Percentiles rank a stretch among this genome's conserved stretches.
These are phyloP conservation scores for Cytospora piceicola DNA, from an alignment of 2,329 filamentous ascomycete species.

Conservation along the genomic window DNA sequence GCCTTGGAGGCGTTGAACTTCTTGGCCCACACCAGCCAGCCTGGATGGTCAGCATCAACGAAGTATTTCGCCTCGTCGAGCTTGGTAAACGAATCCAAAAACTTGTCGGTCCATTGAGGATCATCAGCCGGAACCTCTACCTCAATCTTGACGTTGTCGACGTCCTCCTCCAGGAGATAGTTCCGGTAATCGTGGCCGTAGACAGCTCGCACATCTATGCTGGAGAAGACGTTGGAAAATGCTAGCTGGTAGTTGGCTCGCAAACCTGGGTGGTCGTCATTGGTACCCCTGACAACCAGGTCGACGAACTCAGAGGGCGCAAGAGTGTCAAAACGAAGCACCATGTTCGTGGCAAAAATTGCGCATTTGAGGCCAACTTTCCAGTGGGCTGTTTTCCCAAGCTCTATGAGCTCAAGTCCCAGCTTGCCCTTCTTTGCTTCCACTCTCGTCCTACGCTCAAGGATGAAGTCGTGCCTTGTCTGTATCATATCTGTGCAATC, in stretches of 20 bases:
- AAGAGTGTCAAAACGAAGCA: slow-evolving; percentile 87
- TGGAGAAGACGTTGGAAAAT: slow-evolving; percentile 76
- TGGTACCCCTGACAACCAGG: slow-evolving; percentile 78
- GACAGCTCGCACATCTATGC: slow-evolving; percentile 82
- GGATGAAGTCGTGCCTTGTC: slow-evolving; percentile 73
- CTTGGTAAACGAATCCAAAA: slow-evolving; percentile 76
- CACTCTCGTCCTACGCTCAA: slow-evolving; percentile 74
- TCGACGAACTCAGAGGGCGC: slow-evolving; percentile 82
- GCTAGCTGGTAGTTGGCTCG: slow-evolving; percentile 80
- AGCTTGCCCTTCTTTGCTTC: slow-evolving; percentile 82
- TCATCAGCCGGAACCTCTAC: slow-evolving; percentile 76
- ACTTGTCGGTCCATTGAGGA: slow-evolving; percentile 76
- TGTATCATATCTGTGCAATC: slow-evolving; percentile 66
- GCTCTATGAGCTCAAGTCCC: slow-evolving; percentile 77
- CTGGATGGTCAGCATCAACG: slow-evolving; percentile 88
- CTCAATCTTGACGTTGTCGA: slow-evolving; percentile 74
- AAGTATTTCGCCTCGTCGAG: slow-evolving; percentile 77
- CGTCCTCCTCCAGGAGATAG: slow-evolving; percentile 80
- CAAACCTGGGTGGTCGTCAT: slow-evolving; percentile 87
- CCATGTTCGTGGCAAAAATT: slow-evolving; percentile 88
- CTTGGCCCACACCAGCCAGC: slow-evolving; percentile 96
- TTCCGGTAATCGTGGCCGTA: slow-evolving; percentile 88
- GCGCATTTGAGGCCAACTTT: slow-evolving; percentile 91
- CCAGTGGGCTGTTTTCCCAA: slow-evolving; percentile 86
- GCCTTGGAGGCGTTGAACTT: slow-evolving; percentile 79